These are phyloP conservation scores for Comarum palustre DNA, from an alignment of 306 rosid genomes.

Conservation along the genomic window DNA sequence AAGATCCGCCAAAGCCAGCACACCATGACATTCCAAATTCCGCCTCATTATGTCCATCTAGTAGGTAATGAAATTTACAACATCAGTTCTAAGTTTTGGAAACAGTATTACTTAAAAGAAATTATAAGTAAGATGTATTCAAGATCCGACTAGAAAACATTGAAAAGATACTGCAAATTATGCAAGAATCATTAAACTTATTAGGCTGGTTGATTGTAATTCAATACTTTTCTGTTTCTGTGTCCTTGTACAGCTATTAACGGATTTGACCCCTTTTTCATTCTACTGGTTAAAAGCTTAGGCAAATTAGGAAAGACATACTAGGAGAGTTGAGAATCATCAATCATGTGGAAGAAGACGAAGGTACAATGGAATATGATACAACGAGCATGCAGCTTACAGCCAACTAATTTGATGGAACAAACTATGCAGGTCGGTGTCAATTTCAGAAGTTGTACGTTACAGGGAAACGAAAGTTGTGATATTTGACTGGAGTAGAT, in stretches of 20 bases:
- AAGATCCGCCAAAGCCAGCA: conserved; percentile 91
- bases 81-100: conserved; percentile 5
- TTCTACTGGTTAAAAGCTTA: neutral
- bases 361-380: neutral
- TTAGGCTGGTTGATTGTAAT: neutral
- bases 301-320: neutral
- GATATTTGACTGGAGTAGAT: neutral
- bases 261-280: neutral
- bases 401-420: neutral
- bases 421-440: neutral
- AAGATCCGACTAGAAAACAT: neutral
- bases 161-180: neutral
- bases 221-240: neutral
- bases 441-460: neutral
- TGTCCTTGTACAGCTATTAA: neutral
- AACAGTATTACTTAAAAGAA: neutral
- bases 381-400: neutral
- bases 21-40: conserved; percentile 99
- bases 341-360: neutral
- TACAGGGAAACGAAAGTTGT: neutral
- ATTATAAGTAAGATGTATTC: too few relatives aligned
- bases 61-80: conserved; percentile 19
- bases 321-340: neutral
- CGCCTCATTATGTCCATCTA: conserved; percentile 93
- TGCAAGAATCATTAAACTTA: neutral